These are phyloP conservation scores for Fusarium illudens DNA, from an alignment of 2,329 filamentous ascomycete species.

Conservation along the genomic window DNA sequence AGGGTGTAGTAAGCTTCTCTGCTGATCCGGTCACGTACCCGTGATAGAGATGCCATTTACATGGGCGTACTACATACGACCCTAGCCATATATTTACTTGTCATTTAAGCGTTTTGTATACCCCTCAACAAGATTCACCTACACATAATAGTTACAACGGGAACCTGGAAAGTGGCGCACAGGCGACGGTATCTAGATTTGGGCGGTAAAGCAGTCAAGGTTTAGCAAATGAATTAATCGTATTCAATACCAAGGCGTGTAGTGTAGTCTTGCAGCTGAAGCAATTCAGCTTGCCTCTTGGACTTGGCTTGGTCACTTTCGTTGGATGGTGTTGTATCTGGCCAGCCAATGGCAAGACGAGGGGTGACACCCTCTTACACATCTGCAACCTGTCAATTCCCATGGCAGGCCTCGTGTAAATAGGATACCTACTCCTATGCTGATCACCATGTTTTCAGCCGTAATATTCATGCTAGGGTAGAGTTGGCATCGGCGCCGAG, in stretches of 20 bases:
- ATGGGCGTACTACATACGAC: not conserved
- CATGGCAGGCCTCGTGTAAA: not conserved
- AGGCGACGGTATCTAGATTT: not conserved
- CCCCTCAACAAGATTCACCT: not conserved
- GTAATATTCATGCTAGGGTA: not conserved
- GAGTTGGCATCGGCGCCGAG: not conserved
- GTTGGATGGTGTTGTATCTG: not conserved
- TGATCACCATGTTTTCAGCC: not conserved
- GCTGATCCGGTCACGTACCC: not conserved
- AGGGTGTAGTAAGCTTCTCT: constrained; percentile 28
- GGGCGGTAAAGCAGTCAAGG: not conserved
- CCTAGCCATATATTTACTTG: not conserved
- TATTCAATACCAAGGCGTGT: not conserved
- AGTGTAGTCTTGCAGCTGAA: not conserved
- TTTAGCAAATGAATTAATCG: not conserved
- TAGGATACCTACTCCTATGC: not conserved
- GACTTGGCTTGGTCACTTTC: not conserved
- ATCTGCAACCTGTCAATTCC: not conserved
- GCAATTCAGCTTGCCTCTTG: constrained; percentile 2
- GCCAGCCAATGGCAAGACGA: not conserved
- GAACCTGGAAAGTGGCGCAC: not conserved
- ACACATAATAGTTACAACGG: constrained; percentile 1
- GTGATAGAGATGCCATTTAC: not conserved
- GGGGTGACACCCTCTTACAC: not conserved
- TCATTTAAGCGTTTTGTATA: constrained; percentile 17